These are phyloP conservation scores for Kwoniella botswanensis DNA, from an alignment of 768 basidiomycete genomes.

Conservation along the genomic window DNA sequence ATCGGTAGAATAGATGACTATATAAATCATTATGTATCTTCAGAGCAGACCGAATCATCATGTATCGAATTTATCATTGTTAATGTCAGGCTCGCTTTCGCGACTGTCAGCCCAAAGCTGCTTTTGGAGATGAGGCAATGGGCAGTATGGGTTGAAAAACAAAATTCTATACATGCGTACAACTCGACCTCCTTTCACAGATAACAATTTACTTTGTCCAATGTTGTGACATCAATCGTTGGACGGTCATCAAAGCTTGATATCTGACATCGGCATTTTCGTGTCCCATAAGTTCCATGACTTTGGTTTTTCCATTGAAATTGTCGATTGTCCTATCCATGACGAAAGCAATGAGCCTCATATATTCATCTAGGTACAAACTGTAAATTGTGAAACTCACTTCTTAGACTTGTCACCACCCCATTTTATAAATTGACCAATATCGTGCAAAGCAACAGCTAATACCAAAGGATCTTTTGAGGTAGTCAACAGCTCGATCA, in stretches of 20 bases:
- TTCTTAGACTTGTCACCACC: slow-evolving; percentile 84
- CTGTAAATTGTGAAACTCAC: slow-evolving; percentile 59
- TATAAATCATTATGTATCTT: background rate
- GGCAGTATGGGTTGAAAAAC: background rate
- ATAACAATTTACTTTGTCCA: slow-evolving; percentile 22
- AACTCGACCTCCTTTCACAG: background rate
- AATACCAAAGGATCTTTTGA: slow-evolving; percentile 77
- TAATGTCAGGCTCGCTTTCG: no score
- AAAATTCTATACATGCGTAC: slow-evolving; percentile 31
- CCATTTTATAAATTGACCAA: slow-evolving; percentile 92
- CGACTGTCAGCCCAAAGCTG: no score
- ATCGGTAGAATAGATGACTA: background rate
- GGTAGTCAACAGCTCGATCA: slow-evolving; percentile 73
- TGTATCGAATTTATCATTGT: background rate
- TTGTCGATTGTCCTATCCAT: slow-evolving; percentile 72
- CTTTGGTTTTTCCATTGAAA: slow-evolving; percentile 74
- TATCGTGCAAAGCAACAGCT: slow-evolving; percentile 88
- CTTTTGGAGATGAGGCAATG: no score
- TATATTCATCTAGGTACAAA: background rate
- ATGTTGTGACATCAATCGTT: slow-evolving; percentile 82
- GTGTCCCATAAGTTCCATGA: slow-evolving; percentile 84
- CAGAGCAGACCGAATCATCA: background rate
- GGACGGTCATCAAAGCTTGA: slow-evolving; percentile 85
- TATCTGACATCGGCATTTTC: slow-evolving; percentile 87
- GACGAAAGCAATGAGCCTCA: slow-evolving; percentile 11